These are phyloP conservation scores for Ogataea dorogensis DNA, from an alignment of 805 yeast species.

Conservation along the genomic window DNA sequence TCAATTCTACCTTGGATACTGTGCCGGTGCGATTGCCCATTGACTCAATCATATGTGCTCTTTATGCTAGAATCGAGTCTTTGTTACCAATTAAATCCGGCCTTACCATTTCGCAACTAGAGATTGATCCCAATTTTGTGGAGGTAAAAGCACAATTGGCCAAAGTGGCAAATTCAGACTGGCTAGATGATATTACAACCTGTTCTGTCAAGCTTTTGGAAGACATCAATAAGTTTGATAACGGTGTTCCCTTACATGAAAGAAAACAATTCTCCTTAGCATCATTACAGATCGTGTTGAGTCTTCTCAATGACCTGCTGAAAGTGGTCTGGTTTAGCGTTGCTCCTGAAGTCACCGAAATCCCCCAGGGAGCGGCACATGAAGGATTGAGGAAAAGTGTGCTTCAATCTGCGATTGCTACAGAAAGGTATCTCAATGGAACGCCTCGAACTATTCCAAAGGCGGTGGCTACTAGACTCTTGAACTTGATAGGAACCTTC, in stretches of 20 bases:
- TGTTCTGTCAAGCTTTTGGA: conserved; percentile 28
- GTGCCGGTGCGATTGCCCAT: conserved; percentile 7
- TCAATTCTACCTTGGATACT: conserved; percentile 3
- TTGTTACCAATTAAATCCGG: conserved; percentile 39
- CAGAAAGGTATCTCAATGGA: conserved; percentile 13
- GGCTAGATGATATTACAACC: conserved; percentile 32
- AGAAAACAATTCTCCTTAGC: conserved; percentile 29
- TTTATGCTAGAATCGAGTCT: conserved; percentile 34
- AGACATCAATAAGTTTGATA: conserved; percentile 27
- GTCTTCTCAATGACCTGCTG: conserved; percentile 39
- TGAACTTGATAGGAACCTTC: conserved; percentile 16
- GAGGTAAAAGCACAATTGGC: conserved; percentile 35
- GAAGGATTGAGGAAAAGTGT: conserved; percentile 12
- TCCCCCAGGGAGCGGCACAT: too few species aligned
- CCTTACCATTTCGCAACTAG: conserved; percentile 35
- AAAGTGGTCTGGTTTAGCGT: conserved; percentile 20
- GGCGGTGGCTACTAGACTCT: conserved; percentile 11
- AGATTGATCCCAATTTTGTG: conserved; percentile 36
- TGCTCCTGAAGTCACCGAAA: too few species aligned
- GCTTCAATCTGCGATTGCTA: conserved; percentile 13
- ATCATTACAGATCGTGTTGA: conserved; percentile 37
- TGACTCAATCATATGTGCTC: conserved; percentile 34
- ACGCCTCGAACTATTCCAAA: conserved; percentile 17
- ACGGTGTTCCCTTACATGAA: conserved; percentile 25
- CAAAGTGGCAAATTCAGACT: conserved; percentile 29